Evolutionary conservation across 169 alveolate species (phyloP), one percentile per base, ranked within the genome.

Genomic region (Plasmodium blacklocki): DNA sequence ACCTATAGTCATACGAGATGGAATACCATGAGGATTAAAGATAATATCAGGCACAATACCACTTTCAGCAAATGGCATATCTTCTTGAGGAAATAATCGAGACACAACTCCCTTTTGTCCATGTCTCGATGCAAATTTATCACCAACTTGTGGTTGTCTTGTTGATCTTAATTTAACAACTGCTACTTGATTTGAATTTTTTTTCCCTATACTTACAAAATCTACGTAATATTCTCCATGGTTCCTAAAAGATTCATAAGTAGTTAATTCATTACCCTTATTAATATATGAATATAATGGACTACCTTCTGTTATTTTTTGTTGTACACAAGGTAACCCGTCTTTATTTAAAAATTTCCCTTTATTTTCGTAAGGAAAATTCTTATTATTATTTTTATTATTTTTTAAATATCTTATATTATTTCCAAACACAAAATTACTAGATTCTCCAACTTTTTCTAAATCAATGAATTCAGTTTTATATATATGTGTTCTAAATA

Each of bases 1-100:
- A 49, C 99, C 99, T 43, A 99, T 98, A 7, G 99, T 99, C 99
- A 99, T 99, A 74, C 99, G 97, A 29, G 99, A 97, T n/a, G 99
- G 99, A 89, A 99, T 98, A 56, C 99, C 99, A 93, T 99, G 99
- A 2, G 99, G 99, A 91, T 99, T 99, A 91, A 99, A 98, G 29
- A 99, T 98, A 50, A 99, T 95, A 95, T 99, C 99, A 8, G 99
- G 99, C 7, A 98, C 98, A 62, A 99, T 97, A 19, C 99, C 99
- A 52, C 98, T 95, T 83, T 98, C 99, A 76, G 99, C 96, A 93
- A 98, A 98, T 19, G 99, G 99, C 99, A 98, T 98, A 92, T 98
- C 99, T 75, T 96, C 98, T 63, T 97, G 98, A 32, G 99, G 99
- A 99, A 99, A 98, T 29, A 98, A 95, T 78, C 97, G 97, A 4